These are phyloP conservation scores for Diaporthe helianthi DNA, from an alignment of 2,329 filamentous ascomycete species.

Conservation along the genomic window DNA sequence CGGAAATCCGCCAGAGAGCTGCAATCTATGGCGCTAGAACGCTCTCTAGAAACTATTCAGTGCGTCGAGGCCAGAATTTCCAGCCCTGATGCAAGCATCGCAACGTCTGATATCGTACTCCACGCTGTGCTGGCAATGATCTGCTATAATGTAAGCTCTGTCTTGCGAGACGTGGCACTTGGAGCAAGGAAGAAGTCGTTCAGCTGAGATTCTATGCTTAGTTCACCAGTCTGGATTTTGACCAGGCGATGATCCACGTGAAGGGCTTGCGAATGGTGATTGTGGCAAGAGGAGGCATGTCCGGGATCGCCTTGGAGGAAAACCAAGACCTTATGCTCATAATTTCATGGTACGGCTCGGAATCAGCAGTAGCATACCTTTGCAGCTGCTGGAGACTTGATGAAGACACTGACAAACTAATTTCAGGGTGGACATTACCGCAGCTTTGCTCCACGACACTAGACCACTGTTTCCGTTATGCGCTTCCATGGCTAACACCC, in stretches of 20 bases:
- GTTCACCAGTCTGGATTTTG: slow-evolving; percentile 1
- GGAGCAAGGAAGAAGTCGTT: neutral
- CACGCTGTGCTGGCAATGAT: neutral
- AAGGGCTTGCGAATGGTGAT: neutral
- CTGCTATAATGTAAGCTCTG: slow-evolving; percentile 9
- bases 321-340: slow-evolving; percentile 6
- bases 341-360: neutral
- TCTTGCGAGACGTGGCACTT: neutral
- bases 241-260: neutral
- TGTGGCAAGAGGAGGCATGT: slow-evolving; percentile 1
- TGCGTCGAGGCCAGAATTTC: neutral
- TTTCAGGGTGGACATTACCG: slow-evolving; percentile 3
- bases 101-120: neutral
- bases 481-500: neutral
- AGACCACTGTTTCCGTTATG: neutral
- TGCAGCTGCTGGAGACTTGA: too few species aligned
- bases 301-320: neutral
- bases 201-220: neutral
- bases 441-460: slow-evolving; percentile 3
- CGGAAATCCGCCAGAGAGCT: neutral
- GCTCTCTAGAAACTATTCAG: neutral
- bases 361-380: neutral
- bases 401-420: neutral
- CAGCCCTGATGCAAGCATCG: neutral
- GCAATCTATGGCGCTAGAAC: neutral